Percentiles rank a stretch among this genome's conserved stretches.
Evolutionary conservation across 164 flowering plant species (phyloP).

Genomic region (Magnolia sinica): DNA sequence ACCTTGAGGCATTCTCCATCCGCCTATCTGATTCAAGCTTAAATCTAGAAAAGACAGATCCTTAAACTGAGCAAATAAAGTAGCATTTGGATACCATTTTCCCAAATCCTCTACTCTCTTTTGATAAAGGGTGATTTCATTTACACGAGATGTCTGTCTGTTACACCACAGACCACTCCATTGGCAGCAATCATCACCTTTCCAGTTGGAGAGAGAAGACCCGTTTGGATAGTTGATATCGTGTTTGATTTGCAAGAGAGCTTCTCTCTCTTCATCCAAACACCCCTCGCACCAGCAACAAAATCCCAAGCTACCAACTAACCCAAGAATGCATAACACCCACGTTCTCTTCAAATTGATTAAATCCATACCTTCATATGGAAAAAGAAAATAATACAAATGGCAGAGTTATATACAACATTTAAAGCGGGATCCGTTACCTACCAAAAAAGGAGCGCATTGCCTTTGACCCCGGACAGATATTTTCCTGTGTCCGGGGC

Average conservation of each 20-base stretch:
- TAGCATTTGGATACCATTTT: constrained; percentile 4
- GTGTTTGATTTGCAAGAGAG: background rate
- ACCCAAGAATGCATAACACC: too few relatives aligned
- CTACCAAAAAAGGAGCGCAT: too few relatives aligned
- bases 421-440: too few relatives aligned
- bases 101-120: background rate
- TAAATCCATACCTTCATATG: too few relatives aligned
- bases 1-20: background rate
- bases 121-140: background rate
- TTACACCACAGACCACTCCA: background rate
- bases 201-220: background rate
- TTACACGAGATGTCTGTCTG: background rate
- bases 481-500: too few relatives aligned
- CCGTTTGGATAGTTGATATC: background rate
- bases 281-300: background rate
- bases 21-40: background rate
- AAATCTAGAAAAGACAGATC: background rate
- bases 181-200: background rate
- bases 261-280: constrained; percentile 3
- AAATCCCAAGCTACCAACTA: too few relatives aligned
- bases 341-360: too few relatives aligned
- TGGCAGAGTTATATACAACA: too few relatives aligned
- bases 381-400: too few relatives aligned
- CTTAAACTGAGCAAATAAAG: background rate
- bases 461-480: too few relatives aligned